Base-by-base conservation (phyloP, 2,329 filamentous ascomycete genomes). In the Epicoccum sorghinum region DNA sequence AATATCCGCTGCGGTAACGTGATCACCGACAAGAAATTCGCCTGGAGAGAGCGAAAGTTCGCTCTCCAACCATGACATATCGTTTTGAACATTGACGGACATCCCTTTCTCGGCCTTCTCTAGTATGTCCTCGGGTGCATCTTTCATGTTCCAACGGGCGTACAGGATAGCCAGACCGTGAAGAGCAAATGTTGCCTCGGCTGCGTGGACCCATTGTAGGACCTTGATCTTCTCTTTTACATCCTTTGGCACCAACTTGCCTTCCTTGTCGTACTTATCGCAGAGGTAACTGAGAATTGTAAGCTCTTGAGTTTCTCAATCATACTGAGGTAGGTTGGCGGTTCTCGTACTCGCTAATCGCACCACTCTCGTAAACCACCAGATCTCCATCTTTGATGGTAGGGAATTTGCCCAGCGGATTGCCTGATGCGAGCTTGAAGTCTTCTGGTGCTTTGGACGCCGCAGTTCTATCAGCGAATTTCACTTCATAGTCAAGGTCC, bases 91-190 rank as follows among this genome's bases (percentile, higher is more conserved):
- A 51, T 80, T 81, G n/a, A 59, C 64, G 9, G 73, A 67, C 59
- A 80, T 57, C 0, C 70, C 68, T 23, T 73, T 64, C 25, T 79
- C 75, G 8, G 76, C 75, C 12, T 66, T 69, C 30, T 66, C 65
- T 10, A 74, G 54, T 12, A 71, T 65, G 14, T 71, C 72, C 9
- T 57, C 45, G 1, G 65, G 58, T 3, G 59, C 63, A 24, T 61
- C 49, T 42, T 70, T 62, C n/a, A 77, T 67, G 50, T 75, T 71
- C 77, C 75, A 79, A 4, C 75, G 74, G 6, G 73, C 70, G 59
- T 82, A 81, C 12, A 78, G 64, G 24, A 80, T 73, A 0, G 78
- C 74, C 2, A 82, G 71, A 7, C 63, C 72, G 56, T 81, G 80
- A 7, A 81, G 60, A 50, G 77, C 63, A 54, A 78, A 80, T 1